Evolutionary conservation across 1,139 yeast species (phyloP), one percentile per base, ranked within the genome.

Genomic region (Scheffersomyces insectosa): DNA sequence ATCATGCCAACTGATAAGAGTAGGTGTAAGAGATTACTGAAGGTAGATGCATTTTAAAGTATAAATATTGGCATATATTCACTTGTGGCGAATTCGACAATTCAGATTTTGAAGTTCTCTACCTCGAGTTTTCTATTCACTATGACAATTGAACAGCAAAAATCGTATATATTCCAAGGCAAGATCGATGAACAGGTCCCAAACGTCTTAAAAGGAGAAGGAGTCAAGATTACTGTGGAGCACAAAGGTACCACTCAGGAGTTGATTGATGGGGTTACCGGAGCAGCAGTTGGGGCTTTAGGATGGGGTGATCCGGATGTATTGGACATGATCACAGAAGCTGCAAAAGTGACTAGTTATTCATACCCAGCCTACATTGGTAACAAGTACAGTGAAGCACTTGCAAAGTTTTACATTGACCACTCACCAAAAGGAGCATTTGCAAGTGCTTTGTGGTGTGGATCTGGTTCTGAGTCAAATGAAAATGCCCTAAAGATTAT

Each of bases 211-310:
- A 68, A 63, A 8, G 82, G 83, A 33, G 65, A 72, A 35, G 85
- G 85, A 20, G 60, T 70, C 48, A 63, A 65, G 54, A 61, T 81
- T 47, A 70, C 72, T n/a, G 62, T 77, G 28, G 72, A 66, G 52
- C 80, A 80, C 50, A 72, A 78, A 37, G 75, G 74, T 35, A 68
- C 68, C 41, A 56, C 59, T 40, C 65, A 56, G 31, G 66, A 62
- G 16, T 48, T 79, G 13, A 60, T 79, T 36, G 86, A 82, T 56
- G 83, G 77, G 32, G 63, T 72, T 52, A 77, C 85, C n/a, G 86
- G 86, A 49, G 86, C 86, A 5, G 85, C 86, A 28, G 86, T 81
- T 34, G 80, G 80, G 28, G 78, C 84, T 2, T 64, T 81, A 41
- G 85, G 85, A 13, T 82, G 80, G 70, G 75, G 75, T 37, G 85